Evolutionary conservation across 169 alveolate species (phyloP), one percentile per base, ranked within the genome.

Genomic region (Eimeria mitis): DNA sequence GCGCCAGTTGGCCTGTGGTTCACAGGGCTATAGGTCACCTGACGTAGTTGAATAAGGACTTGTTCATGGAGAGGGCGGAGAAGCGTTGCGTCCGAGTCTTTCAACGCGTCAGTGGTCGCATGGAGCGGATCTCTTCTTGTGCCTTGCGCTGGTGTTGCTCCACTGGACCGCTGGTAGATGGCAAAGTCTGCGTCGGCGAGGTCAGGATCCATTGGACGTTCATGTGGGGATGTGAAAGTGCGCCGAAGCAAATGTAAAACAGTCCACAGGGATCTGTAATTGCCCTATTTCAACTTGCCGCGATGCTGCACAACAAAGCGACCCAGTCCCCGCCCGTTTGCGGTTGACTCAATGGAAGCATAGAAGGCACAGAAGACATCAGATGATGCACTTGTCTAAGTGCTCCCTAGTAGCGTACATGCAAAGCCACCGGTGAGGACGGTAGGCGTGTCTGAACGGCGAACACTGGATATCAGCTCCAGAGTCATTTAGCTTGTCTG

Each of bases 121-220:
- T 2, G 44, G 8, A 8, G 63, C 52, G 11, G 28, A 28, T 34
- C 68, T 19, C 68, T 19, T 11, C 52, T 76, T 5, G 78, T 31
- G 28, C 44, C n/a, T 23, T 61, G 63, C 1, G 65, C 52, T 42
- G 52, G 68, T 87, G 63, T 44, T 63, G 65, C n/a, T 63, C 16
- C 92, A 14, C n/a, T 63, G 47, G 52, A 6, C 68, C 37, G 47
- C 19, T 59, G 61, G n/a, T 63, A 42, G 6, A 37, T 11, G 31
- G n/a, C 11, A 28, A 87, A 63, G 25, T 87, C 92, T 6, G 92
- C 92, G 65, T 87, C 92, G 1, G 54, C 63, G 34, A 87, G 92
- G 16, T 87, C 92, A 59, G 92, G 92, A 87, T 87, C 92, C 92
- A 87, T 87, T 49, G 81, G 61, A 65, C 88, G n/a, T n/a, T 65